phyloP scores from a whole-genome alignment of 345 rosid genomes.

The Eucalyptus pauciflora region DNA sequence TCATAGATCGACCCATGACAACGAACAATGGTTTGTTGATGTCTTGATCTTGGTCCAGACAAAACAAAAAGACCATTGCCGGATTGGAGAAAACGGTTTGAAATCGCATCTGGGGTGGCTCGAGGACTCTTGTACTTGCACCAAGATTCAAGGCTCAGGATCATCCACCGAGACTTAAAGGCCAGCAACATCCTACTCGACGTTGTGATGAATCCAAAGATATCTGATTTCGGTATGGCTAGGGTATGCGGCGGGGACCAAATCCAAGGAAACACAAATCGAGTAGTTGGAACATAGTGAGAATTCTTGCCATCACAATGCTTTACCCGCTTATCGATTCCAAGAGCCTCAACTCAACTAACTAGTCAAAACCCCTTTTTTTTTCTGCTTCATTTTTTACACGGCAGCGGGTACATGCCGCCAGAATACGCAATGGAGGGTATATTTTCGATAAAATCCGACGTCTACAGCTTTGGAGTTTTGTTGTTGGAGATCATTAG shows the following conservation, averaged over 20 bases:
- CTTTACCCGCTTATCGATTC: not conserved
- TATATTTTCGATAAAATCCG: conserved; percentile 48
- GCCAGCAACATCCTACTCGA: conserved; percentile 54
- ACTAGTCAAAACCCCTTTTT: not conserved
- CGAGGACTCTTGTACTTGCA: conserved; percentile 69
- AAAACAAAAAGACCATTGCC: not conserved
- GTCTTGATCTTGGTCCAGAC: not conserved
- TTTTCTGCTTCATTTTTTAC: not conserved
- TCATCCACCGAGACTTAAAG: conserved; percentile 69
- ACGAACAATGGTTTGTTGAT: too few relatives aligned
- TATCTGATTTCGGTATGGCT: conserved; percentile 64
- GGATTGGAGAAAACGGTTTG: conserved; percentile 46
- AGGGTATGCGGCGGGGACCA: conserved; percentile 46
- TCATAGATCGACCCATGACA: not conserved
- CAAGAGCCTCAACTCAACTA: not conserved
- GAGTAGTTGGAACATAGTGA: conserved; percentile 72
- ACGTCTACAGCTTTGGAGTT: conserved; percentile 62
- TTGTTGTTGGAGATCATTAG: conserved; percentile 47
- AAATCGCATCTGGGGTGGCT: conserved; percentile 45
- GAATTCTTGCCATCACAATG: not conserved
- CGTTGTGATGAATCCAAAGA: conserved; percentile 35
- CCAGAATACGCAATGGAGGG: conserved; percentile 70
- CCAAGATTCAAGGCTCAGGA: conserved; percentile 62
- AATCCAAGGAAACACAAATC: conserved; percentile 31
- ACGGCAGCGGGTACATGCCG: conserved; percentile 61